Evolutionary conservation across 2,329 filamentous ascomycete species (phyloP).

Genomic region (Aspergillus aculeatus): DNA sequence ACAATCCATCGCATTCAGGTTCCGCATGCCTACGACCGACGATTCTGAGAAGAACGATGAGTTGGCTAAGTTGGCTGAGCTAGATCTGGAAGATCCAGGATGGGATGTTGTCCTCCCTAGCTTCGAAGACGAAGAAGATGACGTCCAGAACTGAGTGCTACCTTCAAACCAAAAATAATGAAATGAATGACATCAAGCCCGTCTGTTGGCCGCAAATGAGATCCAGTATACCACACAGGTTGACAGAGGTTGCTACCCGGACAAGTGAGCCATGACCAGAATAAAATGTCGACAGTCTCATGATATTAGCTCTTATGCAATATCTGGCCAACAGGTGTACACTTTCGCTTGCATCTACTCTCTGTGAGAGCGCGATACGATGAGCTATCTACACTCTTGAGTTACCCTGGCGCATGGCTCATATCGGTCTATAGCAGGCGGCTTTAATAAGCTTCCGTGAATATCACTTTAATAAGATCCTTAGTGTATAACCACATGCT

Average conservation of each 20-base stretch:
- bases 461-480: no score
- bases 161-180: background rate
- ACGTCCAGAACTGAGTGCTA: slow-evolving; percentile 5
- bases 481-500: no score
- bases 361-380: no score
- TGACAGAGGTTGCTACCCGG: background rate
- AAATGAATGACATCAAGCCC: no score
- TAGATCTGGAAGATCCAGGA: slow-evolving; percentile 32
- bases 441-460: background rate
- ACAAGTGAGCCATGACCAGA: background rate
- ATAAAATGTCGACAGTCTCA: background rate
- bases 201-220: background rate
- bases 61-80: slow-evolving; percentile 25
- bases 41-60: slow-evolving; percentile 18
- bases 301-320: background rate
- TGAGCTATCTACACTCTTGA: no score
- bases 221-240: background rate
- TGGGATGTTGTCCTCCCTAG: slow-evolving; percentile 40
- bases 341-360: no score
- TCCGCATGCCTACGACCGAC: slow-evolving; percentile 24
- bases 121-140: slow-evolving; percentile 36
- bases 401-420: background rate
- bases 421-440: background rate
- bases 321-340: background rate
- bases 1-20: slow-evolving; percentile 37